Conservation (phyloP, 2,329 filamentous ascomycete species). For the Ophiobolus disseminans region DNA sequence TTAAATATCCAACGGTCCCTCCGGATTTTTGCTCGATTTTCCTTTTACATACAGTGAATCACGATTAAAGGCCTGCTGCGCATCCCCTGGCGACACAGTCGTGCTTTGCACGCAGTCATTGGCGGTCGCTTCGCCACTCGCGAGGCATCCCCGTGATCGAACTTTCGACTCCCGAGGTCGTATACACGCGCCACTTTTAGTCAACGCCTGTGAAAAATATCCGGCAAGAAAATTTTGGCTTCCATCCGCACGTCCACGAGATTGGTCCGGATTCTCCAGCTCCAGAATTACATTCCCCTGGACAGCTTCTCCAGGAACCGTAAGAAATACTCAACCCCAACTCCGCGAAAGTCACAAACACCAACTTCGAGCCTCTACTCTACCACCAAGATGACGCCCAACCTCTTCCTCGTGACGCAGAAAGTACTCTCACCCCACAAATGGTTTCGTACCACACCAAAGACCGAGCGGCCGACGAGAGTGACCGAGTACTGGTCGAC, state of each 20-base stretch:
- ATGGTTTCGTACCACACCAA: constrained; percentile 56
- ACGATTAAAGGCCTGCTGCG: constrained; percentile 23
- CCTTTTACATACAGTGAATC: constrained; percentile 19
- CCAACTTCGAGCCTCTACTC: not conserved
- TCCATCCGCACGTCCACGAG: too few species aligned
- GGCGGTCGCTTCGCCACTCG: constrained; percentile 29
- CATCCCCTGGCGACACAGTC: constrained; percentile 29
- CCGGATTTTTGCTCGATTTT: constrained; percentile 21
- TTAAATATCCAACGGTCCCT: constrained; percentile 30
- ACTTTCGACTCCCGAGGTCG: constrained; percentile 13
- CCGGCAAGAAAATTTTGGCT: too few species aligned
- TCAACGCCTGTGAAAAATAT: too few species aligned
- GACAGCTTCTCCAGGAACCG: too few species aligned
- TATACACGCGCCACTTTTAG: constrained; percentile 10
- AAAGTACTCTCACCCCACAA: constrained; percentile 57
- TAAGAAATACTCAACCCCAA: too few species aligned
- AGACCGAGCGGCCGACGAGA: constrained; percentile 49
- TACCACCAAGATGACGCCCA: constrained; percentile 55
- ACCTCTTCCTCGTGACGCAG: constrained; percentile 59
- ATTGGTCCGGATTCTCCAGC: too few species aligned
- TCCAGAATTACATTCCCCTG: too few species aligned
- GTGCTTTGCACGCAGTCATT: constrained; percentile 40
- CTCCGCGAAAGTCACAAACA: too few species aligned
- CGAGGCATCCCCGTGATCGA: constrained; percentile 18
- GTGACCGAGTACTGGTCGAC: constrained; percentile 56